A percentile compares a stretch with the other conserved stretches of the same genome.
phyloP scores from a whole-genome alignment of 495 filamentous ascomycete species.

The Penicillium dipodomyicola region DNA sequence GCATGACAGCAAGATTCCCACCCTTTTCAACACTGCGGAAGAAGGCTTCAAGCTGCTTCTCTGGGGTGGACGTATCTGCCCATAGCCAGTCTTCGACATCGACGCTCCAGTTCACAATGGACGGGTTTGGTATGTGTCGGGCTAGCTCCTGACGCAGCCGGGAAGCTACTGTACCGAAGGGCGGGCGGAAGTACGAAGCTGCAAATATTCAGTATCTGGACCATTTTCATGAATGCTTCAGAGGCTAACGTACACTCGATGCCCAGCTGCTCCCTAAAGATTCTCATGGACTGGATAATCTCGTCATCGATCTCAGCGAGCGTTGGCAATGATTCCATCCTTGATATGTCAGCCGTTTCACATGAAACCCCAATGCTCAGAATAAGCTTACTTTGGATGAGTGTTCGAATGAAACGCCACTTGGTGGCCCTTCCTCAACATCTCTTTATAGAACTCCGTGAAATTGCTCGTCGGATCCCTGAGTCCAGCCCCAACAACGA shows the following conservation, averaged over 20 bases:
- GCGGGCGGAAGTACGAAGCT: constrained; percentile 70
- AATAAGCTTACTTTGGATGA: constrained; percentile 56
- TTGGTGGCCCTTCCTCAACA: constrained; percentile 66
- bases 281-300: constrained; percentile 58
- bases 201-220: constrained; percentile 8
- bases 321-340: constrained; percentile 62
- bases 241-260: constrained; percentile 33
- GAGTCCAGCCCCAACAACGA: constrained; percentile 68
- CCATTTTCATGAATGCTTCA: background rate
- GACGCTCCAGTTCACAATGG: constrained; percentile 71
- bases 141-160: constrained; percentile 65
- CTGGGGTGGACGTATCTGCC: constrained; percentile 61
- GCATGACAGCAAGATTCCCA: constrained; percentile 74
- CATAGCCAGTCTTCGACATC: constrained; percentile 81
- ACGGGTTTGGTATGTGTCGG: constrained; percentile 46
- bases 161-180: constrained; percentile 72
- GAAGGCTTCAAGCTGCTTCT: constrained; percentile 75
- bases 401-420: constrained; percentile 73
- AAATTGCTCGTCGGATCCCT: constrained; percentile 59
- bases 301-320: constrained; percentile 67
- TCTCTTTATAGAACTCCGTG: constrained; percentile 62
- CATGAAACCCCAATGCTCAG: background rate
- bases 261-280: constrained; percentile 52
- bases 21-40: constrained; percentile 61
- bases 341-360: constrained; percentile 16